phyloP scores from a whole-genome alignment of 805 yeast species.

The Starmera amethionina region DNA sequence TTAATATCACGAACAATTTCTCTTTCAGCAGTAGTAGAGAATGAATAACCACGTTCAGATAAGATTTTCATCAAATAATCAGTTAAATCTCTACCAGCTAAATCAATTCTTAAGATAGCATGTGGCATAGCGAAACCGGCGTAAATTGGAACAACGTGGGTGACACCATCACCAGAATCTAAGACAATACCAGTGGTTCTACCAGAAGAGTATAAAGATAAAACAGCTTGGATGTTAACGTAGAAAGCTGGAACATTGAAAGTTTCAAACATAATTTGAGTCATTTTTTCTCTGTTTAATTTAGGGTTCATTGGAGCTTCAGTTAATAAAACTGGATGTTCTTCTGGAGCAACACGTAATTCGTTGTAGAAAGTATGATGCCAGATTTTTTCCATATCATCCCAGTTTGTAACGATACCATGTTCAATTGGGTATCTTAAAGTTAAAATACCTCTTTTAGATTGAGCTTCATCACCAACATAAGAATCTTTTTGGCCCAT shows the following conservation, averaged over 20 bases:
- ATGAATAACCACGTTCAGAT: conserved; percentile 97
- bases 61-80: conserved; percentile 98
- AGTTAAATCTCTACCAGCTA: conserved; percentile 99
- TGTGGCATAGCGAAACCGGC: conserved; percentile 99
- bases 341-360: conserved; percentile 99
- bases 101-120: conserved; percentile 96
- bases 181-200: conserved; percentile 99
- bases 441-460: conserved; percentile 99
- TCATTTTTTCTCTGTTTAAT: conserved; percentile 99
- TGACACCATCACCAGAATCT: conserved; percentile 99
- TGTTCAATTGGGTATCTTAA: conserved; percentile 99
- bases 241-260: conserved; percentile 99
- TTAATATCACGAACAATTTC: conserved; percentile 85
- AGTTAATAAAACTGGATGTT: conserved; percentile 97
- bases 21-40: conserved; percentile 99
- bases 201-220: conserved; percentile 97
- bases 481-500: conserved; percentile 99
- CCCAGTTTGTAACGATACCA: conserved; percentile 99
- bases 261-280: conserved; percentile 98
- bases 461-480: conserved; percentile 99
- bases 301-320: conserved; percentile 99
- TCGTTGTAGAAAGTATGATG: conserved; percentile 99
- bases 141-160: conserved; percentile 99
- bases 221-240: conserved; percentile 97
- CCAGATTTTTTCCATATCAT: conserved; percentile 99